Evolutionary conservation across 2,329 filamentous ascomycete species (phyloP).

Genomic region (Trichoderma hamatum): DNA sequence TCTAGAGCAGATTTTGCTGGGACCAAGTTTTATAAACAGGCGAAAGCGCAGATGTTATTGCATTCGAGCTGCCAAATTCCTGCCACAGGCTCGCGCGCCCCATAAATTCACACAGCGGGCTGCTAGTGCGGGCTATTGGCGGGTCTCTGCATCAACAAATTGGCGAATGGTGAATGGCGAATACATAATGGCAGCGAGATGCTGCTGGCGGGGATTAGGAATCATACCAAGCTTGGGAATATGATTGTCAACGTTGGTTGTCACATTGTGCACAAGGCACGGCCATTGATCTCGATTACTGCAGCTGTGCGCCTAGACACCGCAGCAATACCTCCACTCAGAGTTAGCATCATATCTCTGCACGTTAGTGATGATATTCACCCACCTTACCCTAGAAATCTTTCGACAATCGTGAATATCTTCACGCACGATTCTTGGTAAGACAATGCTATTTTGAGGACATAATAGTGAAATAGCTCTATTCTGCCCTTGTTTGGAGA

Average conservation of each 20-base stretch:
- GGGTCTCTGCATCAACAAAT: background rate
- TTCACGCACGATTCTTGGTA: background rate
- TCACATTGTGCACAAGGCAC: background rate
- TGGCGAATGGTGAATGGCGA: background rate
- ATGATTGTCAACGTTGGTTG: background rate
- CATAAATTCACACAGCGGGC: background rate
- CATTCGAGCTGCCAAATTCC: background rate
- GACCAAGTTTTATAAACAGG: background rate
- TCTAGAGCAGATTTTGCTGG: background rate
- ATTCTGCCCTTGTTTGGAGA: background rate
- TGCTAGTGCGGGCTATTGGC: conserved; percentile 23
- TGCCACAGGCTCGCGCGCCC: background rate
- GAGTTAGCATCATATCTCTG: background rate
- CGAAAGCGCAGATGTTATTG: background rate
- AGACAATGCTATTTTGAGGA: background rate
- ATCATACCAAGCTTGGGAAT: background rate
- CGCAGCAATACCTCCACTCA: background rate
- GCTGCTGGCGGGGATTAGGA: background rate
- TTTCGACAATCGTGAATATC: background rate
- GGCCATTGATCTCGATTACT: background rate
- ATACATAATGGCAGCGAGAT: background rate
- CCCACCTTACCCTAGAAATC: background rate
- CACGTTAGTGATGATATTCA: background rate
- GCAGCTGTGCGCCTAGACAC: too few relatives aligned
- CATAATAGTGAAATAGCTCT: background rate